These are phyloP conservation scores for barley (Hordeum vulgare) DNA, from an alignment of 176 grass and related monocot species.

Conservation along the genomic window DNA sequence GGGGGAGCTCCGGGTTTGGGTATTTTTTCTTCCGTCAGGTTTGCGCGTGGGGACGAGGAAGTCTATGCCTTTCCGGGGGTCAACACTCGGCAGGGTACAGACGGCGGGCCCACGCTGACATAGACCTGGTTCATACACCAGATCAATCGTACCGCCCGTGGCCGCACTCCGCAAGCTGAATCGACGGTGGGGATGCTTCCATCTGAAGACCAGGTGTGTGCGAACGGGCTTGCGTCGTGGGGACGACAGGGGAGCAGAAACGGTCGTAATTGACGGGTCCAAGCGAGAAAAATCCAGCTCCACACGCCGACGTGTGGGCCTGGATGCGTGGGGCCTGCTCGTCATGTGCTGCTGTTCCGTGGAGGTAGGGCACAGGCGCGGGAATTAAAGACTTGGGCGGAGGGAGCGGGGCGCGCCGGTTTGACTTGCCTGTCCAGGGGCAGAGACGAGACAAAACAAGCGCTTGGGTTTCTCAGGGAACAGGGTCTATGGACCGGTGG, in stretches of 20 bases:
- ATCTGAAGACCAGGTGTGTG: background rate
- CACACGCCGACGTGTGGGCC: background rate
- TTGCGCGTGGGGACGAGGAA: constrained; percentile 39
- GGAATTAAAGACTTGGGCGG: constrained; percentile 18
- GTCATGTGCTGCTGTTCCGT: background rate
- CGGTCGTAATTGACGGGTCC: constrained; percentile 3
- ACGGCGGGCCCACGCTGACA: background rate
- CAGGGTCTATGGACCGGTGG: background rate
- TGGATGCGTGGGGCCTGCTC: fast-evolving
- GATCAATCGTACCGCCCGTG: fast-evolving
- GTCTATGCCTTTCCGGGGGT: constrained; percentile 33
- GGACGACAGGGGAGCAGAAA: background rate
- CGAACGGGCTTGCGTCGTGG: background rate
- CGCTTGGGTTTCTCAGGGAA: background rate
- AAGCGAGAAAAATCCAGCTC: background rate
- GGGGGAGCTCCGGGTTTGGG: background rate
- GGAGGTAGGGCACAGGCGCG: background rate
- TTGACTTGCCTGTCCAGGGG: constrained; percentile 20
- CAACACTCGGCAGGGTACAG: constrained; percentile 25
- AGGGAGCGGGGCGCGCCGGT: constrained; percentile 6
- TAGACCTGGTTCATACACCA: background rate
- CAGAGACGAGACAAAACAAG: background rate
- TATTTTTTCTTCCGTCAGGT: background rate
- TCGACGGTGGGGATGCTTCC: background rate
- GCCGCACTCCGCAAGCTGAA: background rate